Evolutionary conservation across 23 red algal genomes (phyloP), one percentile per base, ranked within the genome.

Genomic region (Gracilaria vermiculophylla): DNA sequence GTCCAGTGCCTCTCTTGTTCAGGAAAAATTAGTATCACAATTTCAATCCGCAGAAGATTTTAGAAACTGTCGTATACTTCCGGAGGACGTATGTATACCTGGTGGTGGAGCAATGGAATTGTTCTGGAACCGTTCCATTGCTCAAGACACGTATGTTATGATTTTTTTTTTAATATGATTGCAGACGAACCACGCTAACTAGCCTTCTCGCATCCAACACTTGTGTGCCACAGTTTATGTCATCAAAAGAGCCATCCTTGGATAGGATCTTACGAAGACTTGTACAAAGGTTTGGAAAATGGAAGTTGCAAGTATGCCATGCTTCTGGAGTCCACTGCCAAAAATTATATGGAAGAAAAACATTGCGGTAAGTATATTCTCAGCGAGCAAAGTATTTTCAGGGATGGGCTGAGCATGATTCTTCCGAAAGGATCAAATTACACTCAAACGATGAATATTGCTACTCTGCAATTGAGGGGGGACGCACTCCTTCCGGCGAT

Each of bases 41-140:
- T 88, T 25, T 40, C 35, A 27, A 3, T 72, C 66, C 3, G 27
- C 74, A 12, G 49, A 77, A 28, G 84, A 88, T 21, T 47, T 88
- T 9, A 54, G 77, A 25, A 77, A 21, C 1, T 88, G 84, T 77
- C 66, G 66, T 1, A 88, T 88, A 0, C 20, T 11, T 14, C 49
- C 84, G 5, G 53, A 57, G 28, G 84, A 88, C 27, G 69, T 88
- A 5, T 88, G 84, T 69, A 7, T 88, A 29, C 69, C 84, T 0
- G 53, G 53, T 34, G 84, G 84, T 4, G 50, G 84, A 13, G 69
- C 84, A 31, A 16, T 88, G 7, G 33, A 77, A 28, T 35, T 27
- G 4, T 88, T 88, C 32, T 88, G 84, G 84, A 77, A 62, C 23
- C 15, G 66, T 3, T 69, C 56, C 4, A 77, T 88, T 24, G 84